phyloP scores from a whole-genome alignment of 1,139 yeast genomes.

The Candida sp. region DNA sequence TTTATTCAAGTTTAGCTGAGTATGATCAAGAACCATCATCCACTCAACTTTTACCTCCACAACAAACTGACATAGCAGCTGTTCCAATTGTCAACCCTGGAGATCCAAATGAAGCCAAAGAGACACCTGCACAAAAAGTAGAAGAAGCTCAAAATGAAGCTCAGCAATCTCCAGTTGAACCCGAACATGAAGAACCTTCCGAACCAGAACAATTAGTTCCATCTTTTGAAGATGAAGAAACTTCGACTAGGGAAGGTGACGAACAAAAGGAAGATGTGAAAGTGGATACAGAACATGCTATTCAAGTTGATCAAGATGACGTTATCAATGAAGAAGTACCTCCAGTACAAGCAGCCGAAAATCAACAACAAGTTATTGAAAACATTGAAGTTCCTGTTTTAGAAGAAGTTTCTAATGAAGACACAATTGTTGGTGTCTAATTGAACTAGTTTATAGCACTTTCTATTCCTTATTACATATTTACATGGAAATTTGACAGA shows the following conservation, averaged over 20 bases:
- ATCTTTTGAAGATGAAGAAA: constrained; percentile 7
- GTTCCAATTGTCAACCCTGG: constrained; percentile 13
- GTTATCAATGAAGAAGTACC: background rate
- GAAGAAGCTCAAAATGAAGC: constrained; percentile 13
- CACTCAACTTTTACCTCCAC: constrained; percentile 7
- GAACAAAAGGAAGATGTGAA: constrained; percentile 1
- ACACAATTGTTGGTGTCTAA: background rate
- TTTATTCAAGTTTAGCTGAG: constrained; percentile 30
- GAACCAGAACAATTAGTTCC: constrained; percentile 8
- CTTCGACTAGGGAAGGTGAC: constrained; percentile 3
- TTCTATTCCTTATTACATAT: too few species aligned
- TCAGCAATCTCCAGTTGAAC: constrained; percentile 10
- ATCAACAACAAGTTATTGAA: background rate
- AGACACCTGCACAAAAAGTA: constrained; percentile 16
- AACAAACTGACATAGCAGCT: constrained; percentile 7
- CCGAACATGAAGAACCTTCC: constrained; percentile 4
- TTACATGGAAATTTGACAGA: too few species aligned
- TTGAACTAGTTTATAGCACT: background rate
- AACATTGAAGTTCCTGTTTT: background rate
- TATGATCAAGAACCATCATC: constrained; percentile 16
- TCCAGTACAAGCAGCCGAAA: background rate
- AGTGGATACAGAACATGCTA: background rate
- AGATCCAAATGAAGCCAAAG: constrained; percentile 20
- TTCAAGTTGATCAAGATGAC: background rate
- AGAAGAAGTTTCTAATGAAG: background rate